Evolutionary conservation across 495 filamentous ascomycete genomes (phyloP).

Genomic region (Halenospora varia): DNA sequence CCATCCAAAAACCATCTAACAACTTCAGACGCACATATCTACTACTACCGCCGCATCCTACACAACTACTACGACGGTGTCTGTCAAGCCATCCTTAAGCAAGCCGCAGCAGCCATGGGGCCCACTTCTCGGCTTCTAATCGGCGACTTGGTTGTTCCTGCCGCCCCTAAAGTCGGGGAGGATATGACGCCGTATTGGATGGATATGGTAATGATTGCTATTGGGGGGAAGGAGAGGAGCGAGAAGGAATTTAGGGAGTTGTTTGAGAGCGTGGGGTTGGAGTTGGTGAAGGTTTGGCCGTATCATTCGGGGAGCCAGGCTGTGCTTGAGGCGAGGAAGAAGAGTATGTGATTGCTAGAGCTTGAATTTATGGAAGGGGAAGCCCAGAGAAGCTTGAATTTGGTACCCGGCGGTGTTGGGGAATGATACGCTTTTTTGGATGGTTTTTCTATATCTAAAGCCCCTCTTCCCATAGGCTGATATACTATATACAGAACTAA

Average conservation of each 20-base stretch:
- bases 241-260: constrained; percentile 36
- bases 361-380: too few relatives aligned
- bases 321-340: constrained; percentile 9
- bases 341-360: not conserved
- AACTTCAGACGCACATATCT: constrained; percentile 23
- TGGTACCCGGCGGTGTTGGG: too few relatives aligned
- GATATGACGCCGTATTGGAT: constrained; percentile 26
- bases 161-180: constrained; percentile 4
- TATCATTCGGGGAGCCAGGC: constrained; percentile 2
- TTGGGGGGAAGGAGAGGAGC: constrained; percentile 37
- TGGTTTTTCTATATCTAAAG: too few relatives aligned
- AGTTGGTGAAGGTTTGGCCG: constrained; percentile 22
- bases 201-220: constrained; percentile 36
- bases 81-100: constrained; percentile 24
- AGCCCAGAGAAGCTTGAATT: too few relatives aligned
- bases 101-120: constrained; percentile 30
- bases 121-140: constrained; percentile 11
- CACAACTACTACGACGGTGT: constrained; percentile 28
- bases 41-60: constrained; percentile 32
- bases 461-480: too few relatives aligned
- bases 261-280: constrained; percentile 32
- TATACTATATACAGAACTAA: too few relatives aligned
- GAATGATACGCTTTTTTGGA: too few relatives aligned
- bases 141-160: constrained; percentile 12
- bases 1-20: not conserved